phyloP scores from a whole-genome alignment of 1,139 yeast species.

The Yamadazyma membranifaciens region DNA sequence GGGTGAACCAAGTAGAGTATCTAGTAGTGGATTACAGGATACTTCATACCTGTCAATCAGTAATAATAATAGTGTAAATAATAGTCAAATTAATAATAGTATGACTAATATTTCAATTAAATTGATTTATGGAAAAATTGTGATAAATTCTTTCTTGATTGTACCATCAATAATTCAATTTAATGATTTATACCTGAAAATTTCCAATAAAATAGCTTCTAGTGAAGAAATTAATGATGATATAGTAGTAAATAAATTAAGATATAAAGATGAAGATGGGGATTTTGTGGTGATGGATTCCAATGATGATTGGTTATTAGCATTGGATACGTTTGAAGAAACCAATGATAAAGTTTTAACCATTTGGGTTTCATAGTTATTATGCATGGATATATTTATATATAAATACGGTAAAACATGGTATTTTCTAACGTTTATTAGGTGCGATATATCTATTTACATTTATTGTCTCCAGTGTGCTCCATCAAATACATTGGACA shows the following conservation, averaged over 20 bases:
- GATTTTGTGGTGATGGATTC: conserved; percentile 86
- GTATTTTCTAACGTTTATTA: not conserved
- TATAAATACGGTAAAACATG: not conserved
- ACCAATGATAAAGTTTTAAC: conserved; percentile 36
- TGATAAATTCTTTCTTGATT: conserved; percentile 27
- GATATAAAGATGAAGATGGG: conserved; percentile 93
- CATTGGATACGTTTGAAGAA: conserved; percentile 53
- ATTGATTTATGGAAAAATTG: conserved; percentile 49
- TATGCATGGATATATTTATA: no score
- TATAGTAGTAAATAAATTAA: conserved; percentile 50
- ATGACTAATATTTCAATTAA: conserved; percentile 30
- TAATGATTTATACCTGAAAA: conserved; percentile 43
- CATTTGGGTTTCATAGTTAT: conserved; percentile 36
- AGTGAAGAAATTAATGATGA: conserved; percentile 33
- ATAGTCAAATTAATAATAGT: conserved; percentile 3
- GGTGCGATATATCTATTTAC: conserved; percentile 4
- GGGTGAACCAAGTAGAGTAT: conserved; percentile 19
- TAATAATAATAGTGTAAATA: conserved; percentile 10
- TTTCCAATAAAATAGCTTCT: conserved; percentile 34
- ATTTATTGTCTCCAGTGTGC: conserved; percentile 29
- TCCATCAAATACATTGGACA: conserved; percentile 21
- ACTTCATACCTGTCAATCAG: conserved; percentile 18
- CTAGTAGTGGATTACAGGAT: conserved; percentile 18
- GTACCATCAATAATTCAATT: conserved; percentile 49
- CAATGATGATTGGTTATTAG: conserved; percentile 70